Percentiles rank a stretch among this genome's conserved stretches.
phyloP scores from a whole-genome alignment of 2,329 filamentous ascomycete species.

The Colletotrichum sojae region DNA sequence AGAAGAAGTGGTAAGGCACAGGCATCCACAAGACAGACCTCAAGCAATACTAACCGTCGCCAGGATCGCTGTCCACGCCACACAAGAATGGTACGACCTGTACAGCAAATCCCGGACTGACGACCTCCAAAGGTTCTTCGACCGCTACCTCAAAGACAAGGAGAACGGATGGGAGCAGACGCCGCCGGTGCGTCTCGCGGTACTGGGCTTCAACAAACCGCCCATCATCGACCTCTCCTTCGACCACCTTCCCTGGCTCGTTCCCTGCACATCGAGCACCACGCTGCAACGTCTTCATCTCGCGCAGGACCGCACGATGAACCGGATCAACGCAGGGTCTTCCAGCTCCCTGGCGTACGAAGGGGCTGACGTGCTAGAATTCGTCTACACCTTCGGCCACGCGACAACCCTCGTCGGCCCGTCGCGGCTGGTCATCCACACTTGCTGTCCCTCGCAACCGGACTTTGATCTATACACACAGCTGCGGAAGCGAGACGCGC shows the following conservation, averaged over 20 bases:
- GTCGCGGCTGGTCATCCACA: conserved; percentile 16
- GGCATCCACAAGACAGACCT: no score
- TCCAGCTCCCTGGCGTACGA: background rate
- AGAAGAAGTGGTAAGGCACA: conserved; percentile 19
- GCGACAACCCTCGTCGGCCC: conserved; percentile 11
- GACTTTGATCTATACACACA: conserved; percentile 27
- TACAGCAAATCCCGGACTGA: conserved; percentile 42
- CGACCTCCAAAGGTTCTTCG: conserved; percentile 44
- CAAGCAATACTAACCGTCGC: background rate
- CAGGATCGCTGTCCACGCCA: conserved; percentile 42
- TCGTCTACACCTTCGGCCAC: background rate
- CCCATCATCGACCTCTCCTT: background rate
- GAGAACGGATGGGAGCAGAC: conserved; percentile 42
- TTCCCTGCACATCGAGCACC: background rate
- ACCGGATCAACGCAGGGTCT: background rate
- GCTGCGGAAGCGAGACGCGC: conserved; percentile 12
- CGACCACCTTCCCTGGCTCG: conserved; percentile 8
- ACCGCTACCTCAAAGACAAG: conserved; percentile 35
- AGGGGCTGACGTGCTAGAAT: background rate
- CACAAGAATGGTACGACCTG: conserved; percentile 49
- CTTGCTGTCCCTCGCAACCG: background rate
- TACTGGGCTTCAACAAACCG: conserved; percentile 21
- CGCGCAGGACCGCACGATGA: background rate
- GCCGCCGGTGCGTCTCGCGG: conserved; percentile 29
- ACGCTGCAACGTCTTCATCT: conserved; percentile 11